A percentile compares a stretch with the other conserved stretches of the same genome.
These are phyloP conservation scores for Lentinula sp. DNA, from an alignment of 768 basidiomycete species.

Conservation along the genomic window DNA sequence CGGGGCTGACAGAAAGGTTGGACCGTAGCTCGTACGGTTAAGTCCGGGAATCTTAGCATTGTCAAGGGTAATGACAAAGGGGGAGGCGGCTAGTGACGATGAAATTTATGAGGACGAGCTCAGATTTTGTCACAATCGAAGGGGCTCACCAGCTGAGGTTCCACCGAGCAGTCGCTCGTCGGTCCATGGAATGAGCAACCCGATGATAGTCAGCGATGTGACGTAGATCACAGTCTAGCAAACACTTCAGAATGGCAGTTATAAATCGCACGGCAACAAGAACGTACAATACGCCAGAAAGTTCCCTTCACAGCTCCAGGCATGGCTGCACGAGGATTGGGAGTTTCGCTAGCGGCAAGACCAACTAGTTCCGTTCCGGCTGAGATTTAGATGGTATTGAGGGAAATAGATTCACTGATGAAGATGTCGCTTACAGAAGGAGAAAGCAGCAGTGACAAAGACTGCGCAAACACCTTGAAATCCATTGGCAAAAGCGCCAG, in stretches of 20 bases:
- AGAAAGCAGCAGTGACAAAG: conserved; percentile 32
- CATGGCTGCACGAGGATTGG: conserved; percentile 23
- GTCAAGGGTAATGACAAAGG: conserved; percentile 39
- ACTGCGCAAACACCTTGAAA: conserved; percentile 36
- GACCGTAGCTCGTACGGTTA: conserved; percentile 24
- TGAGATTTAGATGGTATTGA: conserved; percentile 4
- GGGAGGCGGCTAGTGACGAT: conserved; percentile 26
- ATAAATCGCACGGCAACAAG: neutral
- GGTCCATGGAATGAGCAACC: conserved; percentile 29
- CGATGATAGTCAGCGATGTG: conserved; percentile 37
- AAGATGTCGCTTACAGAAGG: conserved; percentile 1
- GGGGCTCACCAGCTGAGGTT: conserved; percentile 22
- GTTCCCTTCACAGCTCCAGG: conserved; percentile 37
- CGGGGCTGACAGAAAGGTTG: neutral
- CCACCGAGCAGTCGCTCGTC: conserved; percentile 31
- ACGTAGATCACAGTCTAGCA: conserved; percentile 37
- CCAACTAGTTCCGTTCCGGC: conserved; percentile 44
- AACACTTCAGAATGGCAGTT: neutral
- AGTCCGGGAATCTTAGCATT: conserved; percentile 34
- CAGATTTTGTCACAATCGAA: neutral
- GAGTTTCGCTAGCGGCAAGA: conserved; percentile 40
- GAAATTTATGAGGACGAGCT: neutral
- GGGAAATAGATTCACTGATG: no score
- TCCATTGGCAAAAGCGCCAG: conserved; percentile 37
- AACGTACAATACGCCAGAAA: conserved; percentile 40